Percentiles rank a stretch among this genome's conserved stretches.
phyloP scores from a whole-genome alignment of 768 basidiomycete species.

The Hysterangium stoloniferum region DNA sequence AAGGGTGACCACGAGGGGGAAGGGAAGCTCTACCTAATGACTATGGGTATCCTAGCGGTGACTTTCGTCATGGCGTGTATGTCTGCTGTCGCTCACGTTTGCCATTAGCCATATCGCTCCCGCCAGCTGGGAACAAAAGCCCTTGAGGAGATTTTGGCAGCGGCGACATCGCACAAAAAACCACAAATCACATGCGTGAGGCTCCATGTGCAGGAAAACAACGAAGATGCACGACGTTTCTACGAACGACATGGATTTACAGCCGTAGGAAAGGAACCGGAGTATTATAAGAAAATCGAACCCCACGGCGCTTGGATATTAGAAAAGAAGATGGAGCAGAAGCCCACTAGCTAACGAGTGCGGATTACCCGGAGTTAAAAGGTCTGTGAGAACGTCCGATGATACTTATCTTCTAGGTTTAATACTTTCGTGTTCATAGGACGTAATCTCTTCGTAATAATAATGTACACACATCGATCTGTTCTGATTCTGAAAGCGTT shows the following conservation, averaged over 20 bases:
- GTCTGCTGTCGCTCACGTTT: constrained; percentile 4
- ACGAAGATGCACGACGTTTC: constrained; percentile 66
- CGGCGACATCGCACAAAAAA: constrained; percentile 51
- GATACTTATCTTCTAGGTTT: neutral
- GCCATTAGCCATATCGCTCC: constrained; percentile 71
- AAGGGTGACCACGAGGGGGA: constrained; percentile 39
- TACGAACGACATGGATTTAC: constrained; percentile 80
- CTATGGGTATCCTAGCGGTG: constrained; percentile 86
- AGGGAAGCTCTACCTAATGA: constrained; percentile 74
- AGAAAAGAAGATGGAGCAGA: constrained; percentile 37
- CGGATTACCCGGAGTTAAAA: neutral
- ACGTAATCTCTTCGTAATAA: no score
- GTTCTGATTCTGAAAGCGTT: no score
- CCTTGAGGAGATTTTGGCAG: constrained; percentile 57
- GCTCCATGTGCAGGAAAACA: constrained; percentile 84
- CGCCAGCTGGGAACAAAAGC: constrained; percentile 66
- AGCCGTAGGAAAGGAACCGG: constrained; percentile 54
- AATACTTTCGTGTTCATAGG: no score
- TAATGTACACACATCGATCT: no score
- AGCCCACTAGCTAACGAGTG: neutral
- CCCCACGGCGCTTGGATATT: constrained; percentile 86
- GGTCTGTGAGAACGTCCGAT: neutral
- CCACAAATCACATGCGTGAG: constrained; percentile 64
- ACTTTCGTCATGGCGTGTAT: constrained; percentile 16
- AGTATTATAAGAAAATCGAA: constrained; percentile 85